phyloP scores from a whole-genome alignment of 2,329 filamentous ascomycete species.

The Aspergillus sojae region DNA sequence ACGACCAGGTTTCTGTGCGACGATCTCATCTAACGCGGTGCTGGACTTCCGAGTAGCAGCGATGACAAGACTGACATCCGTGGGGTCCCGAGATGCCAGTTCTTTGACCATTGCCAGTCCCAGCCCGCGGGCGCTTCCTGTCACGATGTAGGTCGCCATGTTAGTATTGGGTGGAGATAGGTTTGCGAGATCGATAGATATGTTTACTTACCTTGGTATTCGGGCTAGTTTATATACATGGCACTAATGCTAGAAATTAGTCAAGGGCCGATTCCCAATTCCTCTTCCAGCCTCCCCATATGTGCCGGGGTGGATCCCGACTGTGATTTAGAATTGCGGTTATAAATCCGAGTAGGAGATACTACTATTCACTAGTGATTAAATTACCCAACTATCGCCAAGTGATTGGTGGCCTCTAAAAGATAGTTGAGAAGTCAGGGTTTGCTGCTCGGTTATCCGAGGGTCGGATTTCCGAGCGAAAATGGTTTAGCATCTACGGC shows the following conservation, averaged over 20 bases:
- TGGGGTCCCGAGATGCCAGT: slow-evolving; percentile 10
- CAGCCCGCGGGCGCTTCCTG: slow-evolving; percentile 31
- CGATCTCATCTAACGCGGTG: slow-evolving; percentile 31
- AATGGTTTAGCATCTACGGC: neutral
- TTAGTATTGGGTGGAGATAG: neutral
- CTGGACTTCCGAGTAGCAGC: slow-evolving; percentile 14
- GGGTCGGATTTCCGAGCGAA: neutral
- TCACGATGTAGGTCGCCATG: slow-evolving; percentile 7
- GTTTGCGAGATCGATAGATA: neutral
- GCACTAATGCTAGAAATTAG: neutral
- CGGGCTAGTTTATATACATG: neutral
- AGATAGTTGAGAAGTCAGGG: too few species aligned
- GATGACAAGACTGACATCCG: slow-evolving; percentile 6
- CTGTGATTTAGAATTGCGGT: too few species aligned
- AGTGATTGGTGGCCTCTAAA: too few species aligned
- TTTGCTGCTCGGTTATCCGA: neutral
- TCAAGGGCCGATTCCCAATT: neutral
- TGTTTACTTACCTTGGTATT: neutral
- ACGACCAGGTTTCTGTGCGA: slow-evolving; percentile 29
- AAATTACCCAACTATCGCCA: too few species aligned
- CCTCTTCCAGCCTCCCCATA: too few species aligned
- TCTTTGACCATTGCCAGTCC: slow-evolving; percentile 27
- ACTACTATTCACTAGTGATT: too few species aligned
- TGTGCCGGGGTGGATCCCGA: too few species aligned
- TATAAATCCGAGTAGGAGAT: too few species aligned